Base-by-base conservation (phyloP, 2,329 filamentous ascomycete genomes). In the Ceratocystis lukuohia region DNA sequence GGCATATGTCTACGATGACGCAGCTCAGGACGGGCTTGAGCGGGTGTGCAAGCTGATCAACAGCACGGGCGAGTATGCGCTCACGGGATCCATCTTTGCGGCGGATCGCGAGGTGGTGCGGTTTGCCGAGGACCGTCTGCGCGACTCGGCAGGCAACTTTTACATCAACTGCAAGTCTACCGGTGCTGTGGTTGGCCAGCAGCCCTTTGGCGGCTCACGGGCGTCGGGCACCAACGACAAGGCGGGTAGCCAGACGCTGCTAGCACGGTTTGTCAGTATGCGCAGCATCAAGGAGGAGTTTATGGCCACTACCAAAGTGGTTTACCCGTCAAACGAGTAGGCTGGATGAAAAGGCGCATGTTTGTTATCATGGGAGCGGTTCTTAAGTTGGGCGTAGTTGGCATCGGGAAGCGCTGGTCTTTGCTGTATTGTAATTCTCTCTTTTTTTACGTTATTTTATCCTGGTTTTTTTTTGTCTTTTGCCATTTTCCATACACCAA, bases 131-230 rank as follows among this genome's bases (percentile, higher is more conserved):
- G 83, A 91, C 71, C 82, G 80, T 68, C 79, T 93, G 65, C 80
- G 88, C 70, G 85, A 91, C 73, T 79, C 86, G 0, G 88, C 89
- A 0, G 89, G 89, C 53, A 93, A 93, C 79, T 92, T 92, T 74
- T 93, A 93, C 77, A 81, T 93, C 76, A 93, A 92, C 78, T 88
- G 86, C 79, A 92, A 92, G 82, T 87, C 84, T 75, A 89, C 86
- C 1, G 87, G 86, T 48, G 86, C 86, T 17, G 85, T 89, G 28
- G 86, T 88, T 6, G 86, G 85, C 15, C 87, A 89, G 77, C 86
- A 89, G 77, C 83, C 86, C 3, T 89, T 89, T 73, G 86, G 86
- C 25, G 86, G 86, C 65, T 81, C 84, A 12, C 79, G 87, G 69
- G 85, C 84, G 5, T 86, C 83, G 69, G 86, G 86, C 30, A 89